These are phyloP conservation scores for Exophiala phaeomuriformis DNA, from an alignment of 2,329 filamentous ascomycete genomes.

Conservation along the genomic window DNA sequence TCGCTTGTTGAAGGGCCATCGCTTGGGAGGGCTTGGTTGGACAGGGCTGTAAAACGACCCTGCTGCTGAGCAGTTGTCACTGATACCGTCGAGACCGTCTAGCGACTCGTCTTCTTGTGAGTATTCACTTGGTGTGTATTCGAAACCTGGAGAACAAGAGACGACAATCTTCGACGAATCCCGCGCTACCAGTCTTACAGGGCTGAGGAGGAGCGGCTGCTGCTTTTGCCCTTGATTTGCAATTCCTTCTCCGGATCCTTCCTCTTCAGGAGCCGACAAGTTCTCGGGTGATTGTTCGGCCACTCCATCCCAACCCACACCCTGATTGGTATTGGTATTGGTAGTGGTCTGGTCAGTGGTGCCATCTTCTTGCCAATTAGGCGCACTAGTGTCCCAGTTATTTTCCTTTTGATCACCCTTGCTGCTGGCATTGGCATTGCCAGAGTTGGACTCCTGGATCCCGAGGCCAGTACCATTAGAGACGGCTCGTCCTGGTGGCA, in stretches of 20 bases:
- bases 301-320: not conserved
- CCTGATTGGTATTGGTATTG: not conserved
- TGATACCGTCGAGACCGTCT: too few species aligned
- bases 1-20: too few species aligned
- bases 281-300: not conserved
- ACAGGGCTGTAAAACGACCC: too few species aligned
- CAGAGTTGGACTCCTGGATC: not conserved
- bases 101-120: too few species aligned
- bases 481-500: slow-evolving; percentile 13
- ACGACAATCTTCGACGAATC: too few species aligned
- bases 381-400: not conserved
- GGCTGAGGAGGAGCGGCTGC: not conserved
- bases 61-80: too few species aligned
- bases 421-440: not conserved
- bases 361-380: not conserved
- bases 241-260: not conserved
- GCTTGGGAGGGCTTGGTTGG: too few species aligned
- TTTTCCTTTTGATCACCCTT: not conserved
- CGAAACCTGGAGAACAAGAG: too few species aligned
- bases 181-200: too few species aligned
- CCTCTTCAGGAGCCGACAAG: not conserved
- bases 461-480: slow-evolving; percentile 8
- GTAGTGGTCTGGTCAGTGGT: not conserved
- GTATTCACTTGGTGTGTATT: too few species aligned
- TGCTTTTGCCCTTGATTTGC: not conserved